Evolutionary conservation across 345 rosid species (phyloP), one percentile per base, ranked within the genome.

Genomic region (Aegle marmelos): DNA sequence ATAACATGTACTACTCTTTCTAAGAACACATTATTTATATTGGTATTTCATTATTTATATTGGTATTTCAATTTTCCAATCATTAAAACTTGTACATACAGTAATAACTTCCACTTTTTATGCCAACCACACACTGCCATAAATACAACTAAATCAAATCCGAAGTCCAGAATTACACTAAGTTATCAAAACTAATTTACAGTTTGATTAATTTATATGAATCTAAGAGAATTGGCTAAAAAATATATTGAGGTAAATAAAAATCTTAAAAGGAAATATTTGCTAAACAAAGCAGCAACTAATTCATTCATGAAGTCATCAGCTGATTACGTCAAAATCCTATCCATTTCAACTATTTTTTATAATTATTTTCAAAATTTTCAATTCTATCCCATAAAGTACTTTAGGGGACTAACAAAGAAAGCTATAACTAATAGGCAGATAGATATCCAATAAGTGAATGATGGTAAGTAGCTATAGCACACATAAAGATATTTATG

Each of bases 301-400:
- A 36, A 10, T 34, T 56, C 33, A 34, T 60, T 73, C 31, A 60
- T 2, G 25, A 73, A 9, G 14, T 72, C 8, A 19, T 65, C 27
- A 16, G 57, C 27, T 60, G 76, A 25, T 61, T 70, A 70, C 27
- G 31, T 14, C 34, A 74, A 74, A 34, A 61, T 39, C 77, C 28
- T 21, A 10, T 27, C 45, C 41, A 28, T 62, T 76, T 33, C 36
- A 48, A 81, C 48, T 37, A 27, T 34, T 37, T 31, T 45, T 41
- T 25, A 69, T 53, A 17, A 66, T 36, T 5, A 60, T 5, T 58
- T 50, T 19, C n/a, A 62, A 3, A 45, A 58, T 11, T 61, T 61
- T 45, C 24, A 56, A 59, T 56, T 70, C 56, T 30, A 60, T 33
- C n/a, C 61, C 19, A n/a, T 45, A 41, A 69, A 69, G 68, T 30